These are phyloP conservation scores for Fusarium penzigii DNA, from an alignment of 2,329 filamentous ascomycete species.

Conservation along the genomic window DNA sequence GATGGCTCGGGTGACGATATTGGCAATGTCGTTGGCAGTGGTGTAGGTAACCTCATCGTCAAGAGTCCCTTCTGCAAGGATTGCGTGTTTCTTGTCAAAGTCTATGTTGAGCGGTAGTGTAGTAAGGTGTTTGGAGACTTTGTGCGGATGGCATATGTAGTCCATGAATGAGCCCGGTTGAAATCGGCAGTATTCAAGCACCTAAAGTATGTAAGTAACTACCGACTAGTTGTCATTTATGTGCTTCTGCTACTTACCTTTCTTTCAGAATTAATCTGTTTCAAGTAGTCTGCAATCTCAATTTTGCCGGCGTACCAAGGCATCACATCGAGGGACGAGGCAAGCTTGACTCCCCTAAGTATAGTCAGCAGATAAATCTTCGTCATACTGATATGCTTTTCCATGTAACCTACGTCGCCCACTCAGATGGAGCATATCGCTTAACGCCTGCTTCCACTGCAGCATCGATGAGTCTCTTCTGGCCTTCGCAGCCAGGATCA, in stretches of 20 bases:
- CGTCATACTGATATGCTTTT: not conserved
- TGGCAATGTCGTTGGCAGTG: constrained; percentile 43
- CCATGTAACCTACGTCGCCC: constrained; percentile 35
- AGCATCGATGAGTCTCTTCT: constrained; percentile 60
- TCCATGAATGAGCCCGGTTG: constrained; percentile 55
- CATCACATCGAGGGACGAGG: constrained; percentile 35
- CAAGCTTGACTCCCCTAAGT: constrained; percentile 4
- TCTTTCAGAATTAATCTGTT: constrained; percentile 47
- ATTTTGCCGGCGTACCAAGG: constrained; percentile 54
- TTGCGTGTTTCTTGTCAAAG: constrained; percentile 40
- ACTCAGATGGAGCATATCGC: constrained; percentile 63
- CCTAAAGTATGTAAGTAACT: constrained; percentile 30
- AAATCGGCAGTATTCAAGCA: constrained; percentile 57
- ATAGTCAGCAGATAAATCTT: not conserved
- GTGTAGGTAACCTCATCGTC: constrained; percentile 45
- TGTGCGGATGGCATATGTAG: constrained; percentile 52
- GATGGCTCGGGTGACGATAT: constrained; percentile 40
- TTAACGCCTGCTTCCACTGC: constrained; percentile 59
- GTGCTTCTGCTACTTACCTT: constrained; percentile 31
- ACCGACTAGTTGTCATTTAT: too few species aligned
- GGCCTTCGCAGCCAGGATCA: constrained; percentile 40
- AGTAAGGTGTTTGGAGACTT: constrained; percentile 44
- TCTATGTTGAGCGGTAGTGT: constrained; percentile 39
- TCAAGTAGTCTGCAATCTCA: constrained; percentile 49
- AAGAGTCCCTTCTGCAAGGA: constrained; percentile 43